A percentile compares a stretch with the other conserved stretches of the same genome.
Conservation (phyloP, 306 rosid species). For the Corylus heterophylla region DNA sequence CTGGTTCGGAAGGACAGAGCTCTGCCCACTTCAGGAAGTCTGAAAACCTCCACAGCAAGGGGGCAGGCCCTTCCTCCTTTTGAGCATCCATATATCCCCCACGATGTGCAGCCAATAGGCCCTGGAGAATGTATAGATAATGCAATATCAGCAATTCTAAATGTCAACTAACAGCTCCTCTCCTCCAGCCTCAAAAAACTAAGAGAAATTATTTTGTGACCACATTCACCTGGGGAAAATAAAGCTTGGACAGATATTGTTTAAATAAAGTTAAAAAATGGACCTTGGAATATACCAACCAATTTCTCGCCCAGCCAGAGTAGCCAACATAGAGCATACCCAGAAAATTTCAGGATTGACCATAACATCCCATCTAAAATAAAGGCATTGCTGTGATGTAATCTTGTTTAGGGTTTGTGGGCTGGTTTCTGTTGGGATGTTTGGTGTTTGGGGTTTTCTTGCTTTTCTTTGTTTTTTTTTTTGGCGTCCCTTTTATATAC, state of each 20-base stretch:
- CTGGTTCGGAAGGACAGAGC: slow-evolving; percentile 94
- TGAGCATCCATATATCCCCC: slow-evolving; percentile 98
- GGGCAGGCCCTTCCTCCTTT: slow-evolving; percentile 99
- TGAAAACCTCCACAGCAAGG: slow-evolving; percentile 90
- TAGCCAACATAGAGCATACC: neutral
- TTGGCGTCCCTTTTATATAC: too few relatives aligned
- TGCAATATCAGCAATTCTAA: slow-evolving; percentile 15
- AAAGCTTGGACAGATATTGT: neutral
- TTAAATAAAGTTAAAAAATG: neutral
- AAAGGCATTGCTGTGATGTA: neutral
- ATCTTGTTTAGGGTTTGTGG: too few relatives aligned
- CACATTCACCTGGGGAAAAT: neutral
- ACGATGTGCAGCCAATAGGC: slow-evolving; percentile 97
- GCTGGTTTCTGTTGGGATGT: too few relatives aligned
- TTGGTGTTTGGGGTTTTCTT: too few relatives aligned
- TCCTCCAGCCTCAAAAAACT: neutral
- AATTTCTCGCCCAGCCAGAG: slow-evolving; percentile 2
- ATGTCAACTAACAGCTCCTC: neutral
- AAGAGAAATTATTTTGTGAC: neutral
- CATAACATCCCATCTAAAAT: neutral
- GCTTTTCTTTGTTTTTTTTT: too few relatives aligned
- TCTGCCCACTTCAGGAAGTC: slow-evolving; percentile 99
- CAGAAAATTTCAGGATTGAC: neutral
- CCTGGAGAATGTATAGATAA: slow-evolving; percentile 46
- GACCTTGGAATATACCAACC: slow-evolving; percentile 19